Conservation (phyloP, 1,284 basidiomycete genomes). For the Rhizoctonia solani region DNA sequence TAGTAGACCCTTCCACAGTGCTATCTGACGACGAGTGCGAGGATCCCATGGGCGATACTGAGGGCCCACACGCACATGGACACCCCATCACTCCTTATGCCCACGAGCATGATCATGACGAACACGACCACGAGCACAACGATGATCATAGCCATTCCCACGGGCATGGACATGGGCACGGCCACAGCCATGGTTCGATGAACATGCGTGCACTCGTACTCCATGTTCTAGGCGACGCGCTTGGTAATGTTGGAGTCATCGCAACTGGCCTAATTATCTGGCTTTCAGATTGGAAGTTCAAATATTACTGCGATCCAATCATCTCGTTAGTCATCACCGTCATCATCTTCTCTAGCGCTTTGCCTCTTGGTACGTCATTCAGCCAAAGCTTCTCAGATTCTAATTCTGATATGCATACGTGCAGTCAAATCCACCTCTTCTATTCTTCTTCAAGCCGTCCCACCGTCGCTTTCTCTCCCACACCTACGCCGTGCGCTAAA, state of each 20-base stretch:
- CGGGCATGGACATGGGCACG: conserved; percentile 54
- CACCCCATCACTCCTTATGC: conserved; percentile 46
- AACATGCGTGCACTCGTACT: conserved; percentile 96
- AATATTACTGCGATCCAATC: conserved; percentile 90
- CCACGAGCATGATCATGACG: conserved; percentile 41
- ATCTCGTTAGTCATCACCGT: conserved; percentile 94
- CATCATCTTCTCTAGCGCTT: conserved; percentile 95
- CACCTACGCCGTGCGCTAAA: conserved; percentile 81
- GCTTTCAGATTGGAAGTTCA: conserved; percentile 76
- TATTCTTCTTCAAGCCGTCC: conserved; percentile 97
- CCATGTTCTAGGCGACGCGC: conserved; percentile 95
- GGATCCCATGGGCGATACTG: conserved; percentile 20
- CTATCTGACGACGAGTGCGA: conserved; percentile 35
- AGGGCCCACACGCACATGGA: conserved; percentile 49
- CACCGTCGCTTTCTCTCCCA: conserved; percentile 85
- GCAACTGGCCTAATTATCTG: conserved; percentile 92
- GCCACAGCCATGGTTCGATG: conserved; percentile 78
- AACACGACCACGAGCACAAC: conserved; percentile 40
- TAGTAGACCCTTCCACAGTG: background rate
- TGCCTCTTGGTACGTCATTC: conserved; percentile 77
- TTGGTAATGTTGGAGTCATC: conserved; percentile 98
- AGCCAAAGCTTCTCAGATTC: conserved; percentile 37
- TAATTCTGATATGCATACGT: conserved; percentile 20
- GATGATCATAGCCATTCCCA: conserved; percentile 37
- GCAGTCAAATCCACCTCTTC: conserved; percentile 90